These are phyloP conservation scores for Angomonas ambiguus DNA, from an alignment of 208 protist species.

Conservation along the genomic window DNA sequence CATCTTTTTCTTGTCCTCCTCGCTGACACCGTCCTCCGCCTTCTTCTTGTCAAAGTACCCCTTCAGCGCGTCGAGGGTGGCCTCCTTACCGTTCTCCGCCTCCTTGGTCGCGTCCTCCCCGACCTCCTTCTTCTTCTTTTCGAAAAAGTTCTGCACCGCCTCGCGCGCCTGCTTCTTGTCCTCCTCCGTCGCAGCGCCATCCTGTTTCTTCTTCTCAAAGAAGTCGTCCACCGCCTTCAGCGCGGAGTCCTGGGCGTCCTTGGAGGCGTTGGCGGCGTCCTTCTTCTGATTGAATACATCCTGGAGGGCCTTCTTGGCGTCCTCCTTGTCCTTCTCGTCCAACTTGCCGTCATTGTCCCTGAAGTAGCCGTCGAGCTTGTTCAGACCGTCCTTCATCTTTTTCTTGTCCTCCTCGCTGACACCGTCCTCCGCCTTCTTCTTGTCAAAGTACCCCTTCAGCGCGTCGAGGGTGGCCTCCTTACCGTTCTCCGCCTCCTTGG, in stretches of 20 bases:
- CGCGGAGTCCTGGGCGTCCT: slow-evolving; percentile 1
- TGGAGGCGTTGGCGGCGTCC: background rate
- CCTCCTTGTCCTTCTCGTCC: slow-evolving; percentile 3
- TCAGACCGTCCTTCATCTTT: background rate
- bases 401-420: background rate
- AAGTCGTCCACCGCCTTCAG: background rate
- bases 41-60: slow-evolving; percentile 2
- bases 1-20: slow-evolving; percentile 4
- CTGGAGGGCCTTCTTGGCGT: slow-evolving; percentile 8
- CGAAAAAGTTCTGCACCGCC: background rate
- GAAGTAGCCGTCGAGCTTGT: slow-evolving; percentile 3
- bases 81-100: background rate
- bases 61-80: background rate
- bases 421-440: background rate
- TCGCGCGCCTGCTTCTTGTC: background rate
- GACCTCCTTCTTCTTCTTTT: background rate
- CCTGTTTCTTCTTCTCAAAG: slow-evolving; percentile 4
- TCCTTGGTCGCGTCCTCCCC: background rate
- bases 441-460: background rate
- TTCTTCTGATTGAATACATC: background rate
- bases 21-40: background rate
- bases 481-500: background rate
- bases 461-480: background rate
- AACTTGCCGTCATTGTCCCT: background rate
- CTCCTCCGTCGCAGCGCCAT: background rate